Evolutionary conservation across 345 rosid species (phyloP).

Genomic region (Ceriops zippeliana): DNA sequence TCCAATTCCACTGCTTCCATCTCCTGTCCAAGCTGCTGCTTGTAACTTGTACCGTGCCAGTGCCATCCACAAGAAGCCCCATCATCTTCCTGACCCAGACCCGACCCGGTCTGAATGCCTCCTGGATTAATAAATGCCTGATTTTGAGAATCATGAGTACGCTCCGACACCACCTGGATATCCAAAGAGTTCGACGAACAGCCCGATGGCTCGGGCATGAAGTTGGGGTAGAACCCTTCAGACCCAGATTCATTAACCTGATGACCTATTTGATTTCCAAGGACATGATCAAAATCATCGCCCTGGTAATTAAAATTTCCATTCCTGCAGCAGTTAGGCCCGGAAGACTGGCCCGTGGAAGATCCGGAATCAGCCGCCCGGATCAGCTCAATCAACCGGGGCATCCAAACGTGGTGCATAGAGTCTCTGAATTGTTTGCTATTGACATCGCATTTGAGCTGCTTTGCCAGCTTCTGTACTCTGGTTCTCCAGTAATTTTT

Average conservation of each 20-base stretch:
- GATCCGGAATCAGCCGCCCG: conserved; percentile 40
- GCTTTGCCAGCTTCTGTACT: conserved; percentile 90
- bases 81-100: conserved; percentile 12
- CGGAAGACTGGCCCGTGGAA: conserved; percentile 25
- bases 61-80: not conserved
- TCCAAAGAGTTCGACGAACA: conserved; percentile 48
- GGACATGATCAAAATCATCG: not conserved
- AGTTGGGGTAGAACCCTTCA: conserved; percentile 21
- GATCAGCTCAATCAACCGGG: conserved; percentile 68
- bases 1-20: conserved; percentile 4
- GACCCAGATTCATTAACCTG: conserved; percentile 4
- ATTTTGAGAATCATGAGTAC: conserved; percentile 22
- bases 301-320: not conserved
- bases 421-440: conserved; percentile 76
- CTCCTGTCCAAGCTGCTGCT: conserved; percentile 5
- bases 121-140: conserved; percentile 5
- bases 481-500: conserved; percentile 96
- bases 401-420: conserved; percentile 85
- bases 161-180: conserved; percentile 36
- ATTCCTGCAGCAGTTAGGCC: conserved; percentile 1
- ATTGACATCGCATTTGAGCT: conserved; percentile 76
- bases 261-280: conserved; percentile 1
- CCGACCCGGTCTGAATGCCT: conserved; percentile 30
- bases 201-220: conserved; percentile 37
- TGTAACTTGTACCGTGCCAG: not conserved